A percentile compares a stretch with the other conserved stretches of the same genome.
Evolutionary conservation across 169 alveolate genomes (phyloP).

Genomic region (Nephromyces sp.): DNA sequence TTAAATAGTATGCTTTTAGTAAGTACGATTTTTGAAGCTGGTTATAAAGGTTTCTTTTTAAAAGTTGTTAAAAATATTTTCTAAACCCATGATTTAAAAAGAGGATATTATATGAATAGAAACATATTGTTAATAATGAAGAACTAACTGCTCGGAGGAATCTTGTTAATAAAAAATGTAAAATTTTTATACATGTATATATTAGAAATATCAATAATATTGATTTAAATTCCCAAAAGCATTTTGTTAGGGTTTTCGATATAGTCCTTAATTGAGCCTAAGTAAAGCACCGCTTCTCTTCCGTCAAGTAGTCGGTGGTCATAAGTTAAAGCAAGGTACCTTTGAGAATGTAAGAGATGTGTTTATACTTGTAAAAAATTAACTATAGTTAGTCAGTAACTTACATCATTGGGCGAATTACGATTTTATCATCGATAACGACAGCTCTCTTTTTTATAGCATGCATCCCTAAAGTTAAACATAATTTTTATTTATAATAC

Average conservation of each 20-base stretch:
- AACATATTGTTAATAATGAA: no score
- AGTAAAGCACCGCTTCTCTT: slow-evolving; percentile 90
- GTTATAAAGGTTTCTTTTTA: no score
- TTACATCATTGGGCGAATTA: slow-evolving; percentile 86
- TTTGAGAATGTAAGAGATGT: slow-evolving; percentile 1
- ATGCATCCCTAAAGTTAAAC: slow-evolving; percentile 76
- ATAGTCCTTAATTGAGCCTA: slow-evolving; percentile 73
- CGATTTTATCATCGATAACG: slow-evolving; percentile 78
- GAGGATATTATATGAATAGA: no score
- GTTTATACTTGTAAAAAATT: neutral
- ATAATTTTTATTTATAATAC: neutral
- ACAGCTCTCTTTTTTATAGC: slow-evolving; percentile 82
- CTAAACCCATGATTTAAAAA: no score
- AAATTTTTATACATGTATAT: no score
- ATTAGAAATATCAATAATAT: no score
- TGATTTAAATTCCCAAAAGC: no score
- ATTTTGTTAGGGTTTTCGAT: slow-evolving; percentile 79
- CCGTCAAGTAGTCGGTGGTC: slow-evolving; percentile 95
- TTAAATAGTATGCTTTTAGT: no score
- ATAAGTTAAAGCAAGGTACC: slow-evolving; percentile 86
- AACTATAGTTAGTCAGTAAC: neutral
- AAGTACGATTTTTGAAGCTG: no score
- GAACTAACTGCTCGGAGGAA: no score
- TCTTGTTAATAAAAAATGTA: no score
- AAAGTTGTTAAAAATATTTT: no score